phyloP scores from a whole-genome alignment of 73 alveolate species.

The Tetrahymena borealis region DNA sequence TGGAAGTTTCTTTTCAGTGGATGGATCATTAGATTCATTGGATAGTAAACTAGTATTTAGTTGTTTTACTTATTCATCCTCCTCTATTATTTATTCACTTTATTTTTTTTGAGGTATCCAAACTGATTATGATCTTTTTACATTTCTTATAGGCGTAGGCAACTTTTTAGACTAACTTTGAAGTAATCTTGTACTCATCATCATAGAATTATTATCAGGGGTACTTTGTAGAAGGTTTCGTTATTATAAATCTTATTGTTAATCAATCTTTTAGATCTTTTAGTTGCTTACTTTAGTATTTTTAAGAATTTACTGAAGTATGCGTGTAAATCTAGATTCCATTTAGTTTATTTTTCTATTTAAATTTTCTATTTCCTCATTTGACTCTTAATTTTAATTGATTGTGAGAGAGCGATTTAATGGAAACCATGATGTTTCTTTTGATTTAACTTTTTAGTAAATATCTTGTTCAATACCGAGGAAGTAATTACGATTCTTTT shows the following conservation, averaged over 20 bases:
- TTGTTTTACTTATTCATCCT: neutral
- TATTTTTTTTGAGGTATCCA: neutral
- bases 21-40: neutral
- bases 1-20: neutral
- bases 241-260: neutral
- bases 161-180: neutral
- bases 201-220: neutral
- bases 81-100: neutral
- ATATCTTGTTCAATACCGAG: slow-evolving; percentile 91
- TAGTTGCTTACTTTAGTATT: neutral
- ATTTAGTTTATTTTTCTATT: neutral
- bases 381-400: neutral
- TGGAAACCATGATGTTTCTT: slow-evolving; percentile 90
- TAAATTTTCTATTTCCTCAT: neutral
- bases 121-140: neutral
- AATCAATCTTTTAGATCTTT: neutral
- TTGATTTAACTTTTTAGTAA: slow-evolving; percentile 61
- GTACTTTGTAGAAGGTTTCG: neutral
- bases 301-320: neutral
- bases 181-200: neutral
- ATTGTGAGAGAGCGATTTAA: neutral
- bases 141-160: neutral
- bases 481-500: slow-evolving; percentile 79
- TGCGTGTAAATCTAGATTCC: neutral
- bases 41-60: neutral